Evolutionary conservation across 192 early-diverging fungal species (phyloP), one percentile per base, ranked within the genome.

Genomic region (Haplosporangium gracile): DNA sequence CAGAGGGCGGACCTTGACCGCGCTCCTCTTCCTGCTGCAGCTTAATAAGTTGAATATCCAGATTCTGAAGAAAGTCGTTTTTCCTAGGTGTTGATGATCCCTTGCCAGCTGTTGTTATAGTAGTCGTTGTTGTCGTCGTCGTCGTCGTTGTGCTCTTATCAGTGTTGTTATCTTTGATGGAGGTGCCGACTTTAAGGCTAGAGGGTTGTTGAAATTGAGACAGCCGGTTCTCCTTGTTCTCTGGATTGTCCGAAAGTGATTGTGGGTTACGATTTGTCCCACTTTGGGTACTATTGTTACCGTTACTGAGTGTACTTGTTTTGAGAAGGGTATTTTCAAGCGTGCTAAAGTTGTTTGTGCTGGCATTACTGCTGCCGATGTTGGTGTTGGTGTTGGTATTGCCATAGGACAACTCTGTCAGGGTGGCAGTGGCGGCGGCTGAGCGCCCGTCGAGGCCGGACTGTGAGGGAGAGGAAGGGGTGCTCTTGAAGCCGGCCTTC

Each of bases 401-500:
- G 47, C 9, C 40, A 15, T 77, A 16, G 1, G 68, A 77, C 40
- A 71, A 43, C 29, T 84, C 77, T 29, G 38, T 65, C 51, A 84
- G 29, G 11, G 29, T 24, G 29, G 20, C 74, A 13, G 38, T 51
- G 26, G 79, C 22, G 4, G 22, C 36, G 20, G 82, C 49, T 4
- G 68, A 15, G 49, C 55, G 82, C 65, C 68, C 63, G 8, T 84
- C 83, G 34, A 82, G 42, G 47, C 43, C 20, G 8, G 70, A 68
- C 32, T 80, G 84, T 2, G 70, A 73, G 22, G 84, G 84, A 0
- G 84, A 86, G 49, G 84, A 86, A 4, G 84, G 84, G 0, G 79
- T 86, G 68, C 76, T 81, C 4, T 81, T 86, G 47, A 78, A 86
- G 43, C 79, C 76, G 20, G 84, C 76, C 39, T 86, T 86, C 84